These are phyloP conservation scores for Cladophialophora immunda DNA, from an alignment of 2,329 filamentous ascomycete genomes.

Conservation along the genomic window DNA sequence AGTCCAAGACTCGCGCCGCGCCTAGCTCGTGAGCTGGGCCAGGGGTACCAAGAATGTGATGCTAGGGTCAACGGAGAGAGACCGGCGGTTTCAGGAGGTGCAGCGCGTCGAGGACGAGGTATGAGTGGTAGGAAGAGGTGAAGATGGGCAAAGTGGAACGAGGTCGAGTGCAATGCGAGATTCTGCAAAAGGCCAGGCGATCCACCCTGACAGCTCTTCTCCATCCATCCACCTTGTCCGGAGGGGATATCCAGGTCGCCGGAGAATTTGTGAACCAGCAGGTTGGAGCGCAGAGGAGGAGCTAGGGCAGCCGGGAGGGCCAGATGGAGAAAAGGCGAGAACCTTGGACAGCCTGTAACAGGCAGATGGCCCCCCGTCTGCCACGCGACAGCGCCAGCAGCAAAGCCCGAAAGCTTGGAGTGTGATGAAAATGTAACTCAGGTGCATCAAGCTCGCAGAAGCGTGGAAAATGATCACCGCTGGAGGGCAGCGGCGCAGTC, in stretches of 20 bases:
- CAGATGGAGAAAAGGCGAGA: conserved; percentile 10
- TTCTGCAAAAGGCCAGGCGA: conserved; percentile 10
- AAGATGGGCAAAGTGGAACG: conserved; percentile 6
- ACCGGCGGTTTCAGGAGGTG: conserved; percentile 35
- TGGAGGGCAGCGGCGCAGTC: not conserved
- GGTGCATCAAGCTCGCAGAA: conserved; percentile 25
- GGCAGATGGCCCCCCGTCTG: conserved; percentile 20
- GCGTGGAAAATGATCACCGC: conserved; percentile 30
- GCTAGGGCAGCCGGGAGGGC: not conserved
- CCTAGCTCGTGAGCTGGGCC: conserved; percentile 29
- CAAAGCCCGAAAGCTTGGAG: conserved; percentile 16
- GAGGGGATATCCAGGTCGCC: conserved; percentile 19
- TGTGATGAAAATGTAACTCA: conserved; percentile 23
- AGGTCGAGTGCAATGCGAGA: conserved; percentile 15
- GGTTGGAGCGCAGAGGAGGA: conserved; percentile 20
- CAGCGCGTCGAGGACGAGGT: conserved; percentile 33
- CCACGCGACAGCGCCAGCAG: conserved; percentile 28
- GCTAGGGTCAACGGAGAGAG: conserved; percentile 30
- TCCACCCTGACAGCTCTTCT: conserved; percentile 3
- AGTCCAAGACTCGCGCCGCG: conserved; percentile 34
- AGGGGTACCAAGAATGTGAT: conserved; percentile 27
- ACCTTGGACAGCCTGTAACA: conserved; percentile 13
- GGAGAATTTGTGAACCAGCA: conserved; percentile 37
- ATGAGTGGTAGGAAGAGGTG: conserved; percentile 31
- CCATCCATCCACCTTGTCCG: conserved; percentile 7